A percentile compares a stretch with the other conserved stretches of the same genome.
phyloP scores from a whole-genome alignment of 306 rosid genomes.

The Dryas octopetala region DNA sequence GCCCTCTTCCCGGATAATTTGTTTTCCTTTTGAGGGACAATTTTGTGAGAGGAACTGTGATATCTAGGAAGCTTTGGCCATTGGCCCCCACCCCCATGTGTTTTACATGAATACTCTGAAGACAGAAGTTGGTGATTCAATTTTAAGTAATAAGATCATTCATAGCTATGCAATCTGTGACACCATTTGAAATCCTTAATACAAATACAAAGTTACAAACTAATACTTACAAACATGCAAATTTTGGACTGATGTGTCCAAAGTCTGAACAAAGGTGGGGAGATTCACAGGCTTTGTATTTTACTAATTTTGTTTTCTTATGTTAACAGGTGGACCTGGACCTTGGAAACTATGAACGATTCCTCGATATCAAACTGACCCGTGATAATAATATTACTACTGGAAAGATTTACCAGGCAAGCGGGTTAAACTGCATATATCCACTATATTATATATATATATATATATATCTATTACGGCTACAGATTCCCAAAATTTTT shows the following conservation, averaged over 20 bases:
- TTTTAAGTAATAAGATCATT: not conserved
- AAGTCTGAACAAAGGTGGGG: slow-evolving; percentile 2
- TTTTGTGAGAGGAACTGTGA: too few relatives aligned
- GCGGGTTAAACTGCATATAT: slow-evolving; percentile 9
- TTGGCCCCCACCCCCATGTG: not conserved
- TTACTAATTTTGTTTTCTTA: slow-evolving; percentile 21
- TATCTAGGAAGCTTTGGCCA: not conserved
- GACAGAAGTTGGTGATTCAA: slow-evolving; percentile 9
- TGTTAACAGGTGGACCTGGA: slow-evolving; percentile 92
- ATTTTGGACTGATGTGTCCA: slow-evolving; percentile 12
- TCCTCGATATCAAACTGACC: slow-evolving; percentile 81
- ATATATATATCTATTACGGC: not conserved
- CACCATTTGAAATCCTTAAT: not conserved
- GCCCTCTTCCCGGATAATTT: not conserved
- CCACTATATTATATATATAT: not conserved
- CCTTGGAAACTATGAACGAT: slow-evolving; percentile 96
- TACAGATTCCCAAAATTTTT: not conserved
- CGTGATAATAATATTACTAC: slow-evolving; percentile 93
- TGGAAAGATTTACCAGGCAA: slow-evolving; percentile 93
- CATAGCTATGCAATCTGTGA: slow-evolving; percentile 2
- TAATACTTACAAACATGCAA: not conserved
- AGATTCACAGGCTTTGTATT: slow-evolving; percentile 1
- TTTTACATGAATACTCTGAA: not conserved
- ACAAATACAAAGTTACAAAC: not conserved
- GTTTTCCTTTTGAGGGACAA: not conserved